Base-by-base conservation (phyloP, 139 green algal species). In the Diplosphaera chodatii region DNA sequence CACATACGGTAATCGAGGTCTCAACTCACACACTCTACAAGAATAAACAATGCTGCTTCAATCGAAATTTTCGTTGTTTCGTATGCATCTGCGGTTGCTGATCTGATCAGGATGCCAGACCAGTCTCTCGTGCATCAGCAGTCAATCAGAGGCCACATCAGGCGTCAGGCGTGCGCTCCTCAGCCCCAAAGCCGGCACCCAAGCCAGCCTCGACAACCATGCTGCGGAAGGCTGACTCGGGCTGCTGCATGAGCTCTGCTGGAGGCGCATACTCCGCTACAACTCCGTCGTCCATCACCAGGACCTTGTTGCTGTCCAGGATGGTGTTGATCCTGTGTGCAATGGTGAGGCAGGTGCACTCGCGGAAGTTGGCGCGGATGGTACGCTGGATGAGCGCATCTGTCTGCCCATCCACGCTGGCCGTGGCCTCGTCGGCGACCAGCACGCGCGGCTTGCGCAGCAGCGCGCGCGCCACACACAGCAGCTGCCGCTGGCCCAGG, bases 341-440 rank as follows among this genome's bases (percentile, higher is more conserved):
- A 71, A 97, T 96, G 67, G 89, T 95, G 32, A 97, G 82, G 69
- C 92, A 86, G 15, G 92, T 97, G 78, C 80, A 87, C 69, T 86
- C 65, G 23, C 75, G 76, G 70, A 98, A 98, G 40, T 86, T 83
- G 27, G 79, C 77, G 63, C 92, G 82, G 40, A 98, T 92, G 66
- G 91, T 90, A 15, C 73, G 77, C 83, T 98, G 48, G 67, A 87
- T 90, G 30, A 83, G 76, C 6, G 88, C 82, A 63, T 96, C 91
- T 10, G 89, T 97, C 69, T 93, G 87, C 25, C 85, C 72, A 74
- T 98, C 94, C 28, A 98, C 90, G 6, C 74, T 83, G 28, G 92
- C 91, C 27, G 94, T 98, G 4, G 94, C 94, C 84, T 96, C 94
- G 72, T 98, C 94, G 66, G 95, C 78, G 78, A 97, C 91, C n/a